Evolutionary conservation across 148 eudicot species (phyloP).

Genomic region (Vaccinium myrtillus): DNA sequence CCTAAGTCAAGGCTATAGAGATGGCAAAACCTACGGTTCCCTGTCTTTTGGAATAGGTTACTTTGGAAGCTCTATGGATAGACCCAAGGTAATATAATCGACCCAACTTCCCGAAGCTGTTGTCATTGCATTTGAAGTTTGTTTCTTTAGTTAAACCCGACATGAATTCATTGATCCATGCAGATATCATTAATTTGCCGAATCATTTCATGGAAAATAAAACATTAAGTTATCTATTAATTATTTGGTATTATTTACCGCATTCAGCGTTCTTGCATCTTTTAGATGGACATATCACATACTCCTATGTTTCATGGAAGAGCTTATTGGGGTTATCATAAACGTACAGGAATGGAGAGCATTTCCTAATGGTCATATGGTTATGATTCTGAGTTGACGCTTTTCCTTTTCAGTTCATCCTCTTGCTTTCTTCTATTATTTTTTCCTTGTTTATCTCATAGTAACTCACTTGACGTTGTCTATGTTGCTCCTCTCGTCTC

Average conservation of each 20-base stretch:
- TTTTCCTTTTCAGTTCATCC: neutral
- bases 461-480: neutral
- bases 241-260: neutral
- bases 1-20: constrained; percentile 74
- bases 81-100: constrained; percentile 63
- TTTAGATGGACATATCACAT: neutral
- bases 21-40: constrained; percentile 83
- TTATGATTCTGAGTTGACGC: neutral
- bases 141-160: neutral
- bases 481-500: neutral
- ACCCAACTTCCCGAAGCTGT: neutral
- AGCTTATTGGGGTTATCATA: neutral
- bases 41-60: constrained; percentile 87
- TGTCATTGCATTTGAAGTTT: neutral
- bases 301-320: neutral
- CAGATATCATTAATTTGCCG: neutral
- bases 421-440: neutral
- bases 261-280: neutral
- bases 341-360: neutral
- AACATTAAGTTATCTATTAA: neutral
- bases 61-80: constrained; percentile 78
- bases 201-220: neutral
- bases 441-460: neutral
- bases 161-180: neutral
- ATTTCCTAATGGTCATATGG: neutral